Evolutionary conservation across 2,329 filamentous ascomycete genomes (phyloP).

Genomic region (Coniosporium tulheliwenetii): DNA sequence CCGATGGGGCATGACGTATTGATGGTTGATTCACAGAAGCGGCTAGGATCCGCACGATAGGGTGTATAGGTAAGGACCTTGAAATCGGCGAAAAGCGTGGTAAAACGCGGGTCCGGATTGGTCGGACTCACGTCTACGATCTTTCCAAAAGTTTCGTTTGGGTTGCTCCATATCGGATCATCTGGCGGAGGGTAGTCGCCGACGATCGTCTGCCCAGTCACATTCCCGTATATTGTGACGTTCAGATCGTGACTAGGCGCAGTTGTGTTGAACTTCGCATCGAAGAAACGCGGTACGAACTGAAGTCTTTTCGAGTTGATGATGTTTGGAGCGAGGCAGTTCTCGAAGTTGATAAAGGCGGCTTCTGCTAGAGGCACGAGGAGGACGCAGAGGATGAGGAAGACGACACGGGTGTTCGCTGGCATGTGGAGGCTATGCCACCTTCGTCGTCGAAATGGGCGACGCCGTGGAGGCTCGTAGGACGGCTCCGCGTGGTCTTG

Average conservation of each 20-base stretch:
- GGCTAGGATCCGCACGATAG: slow-evolving; percentile 33
- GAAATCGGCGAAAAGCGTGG: slow-evolving; percentile 58
- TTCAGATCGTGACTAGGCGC: slow-evolving; percentile 49
- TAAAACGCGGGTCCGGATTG: slow-evolving; percentile 37
- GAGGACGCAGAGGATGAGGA: slow-evolving; percentile 20
- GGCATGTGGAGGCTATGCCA: neutral
- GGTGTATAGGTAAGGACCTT: slow-evolving; percentile 66
- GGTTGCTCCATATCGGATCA: slow-evolving; percentile 46
- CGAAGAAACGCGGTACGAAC: slow-evolving; percentile 61
- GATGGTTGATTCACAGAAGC: slow-evolving; percentile 50
- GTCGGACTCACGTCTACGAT: slow-evolving; percentile 49
- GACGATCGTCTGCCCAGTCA: slow-evolving; percentile 52
- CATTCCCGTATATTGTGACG: slow-evolving; percentile 80
- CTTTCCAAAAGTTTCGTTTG: slow-evolving; percentile 53
- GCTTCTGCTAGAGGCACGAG: slow-evolving; percentile 35
- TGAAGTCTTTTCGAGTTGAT: slow-evolving; percentile 54
- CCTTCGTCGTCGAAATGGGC: no score
- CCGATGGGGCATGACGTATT: slow-evolving; percentile 57
- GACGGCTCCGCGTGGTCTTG: no score
- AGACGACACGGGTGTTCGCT: neutral
- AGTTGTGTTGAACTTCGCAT: slow-evolving; percentile 54
- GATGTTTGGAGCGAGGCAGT: slow-evolving; percentile 53
- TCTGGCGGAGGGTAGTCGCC: slow-evolving; percentile 43
- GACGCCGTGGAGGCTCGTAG: no score
- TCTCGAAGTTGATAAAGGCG: slow-evolving; percentile 62